Evolutionary conservation across 768 basidiomycete genomes (phyloP).

Genomic region (Mycena galopus): DNA sequence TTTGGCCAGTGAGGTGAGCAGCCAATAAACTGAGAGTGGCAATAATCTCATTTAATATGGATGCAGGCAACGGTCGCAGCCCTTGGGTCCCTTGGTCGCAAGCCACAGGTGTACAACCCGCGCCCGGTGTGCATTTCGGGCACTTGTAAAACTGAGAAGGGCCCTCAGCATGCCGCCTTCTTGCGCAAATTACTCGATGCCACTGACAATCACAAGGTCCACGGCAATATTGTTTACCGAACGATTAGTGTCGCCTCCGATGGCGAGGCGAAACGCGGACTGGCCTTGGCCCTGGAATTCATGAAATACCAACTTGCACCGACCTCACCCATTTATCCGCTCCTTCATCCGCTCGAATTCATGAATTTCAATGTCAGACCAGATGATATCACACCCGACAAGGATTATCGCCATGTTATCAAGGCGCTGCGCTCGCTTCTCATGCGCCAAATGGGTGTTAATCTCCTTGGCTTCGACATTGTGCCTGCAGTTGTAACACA

Average conservation of each 20-base stretch:
- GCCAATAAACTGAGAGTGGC: too few species aligned
- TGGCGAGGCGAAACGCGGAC: too few species aligned
- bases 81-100: conserved; percentile 26
- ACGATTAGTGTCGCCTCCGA: too few species aligned
- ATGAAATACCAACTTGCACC: conserved; percentile 20
- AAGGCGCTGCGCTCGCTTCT: conserved; percentile 43
- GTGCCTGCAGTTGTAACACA: too few species aligned
- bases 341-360: conserved; percentile 32
- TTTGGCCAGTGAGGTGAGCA: too few species aligned
- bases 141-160: conserved; percentile 38
- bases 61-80: conserved; percentile 12
- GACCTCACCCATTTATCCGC: conserved; percentile 37
- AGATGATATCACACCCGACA: too few species aligned
- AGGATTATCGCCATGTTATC: conserved; percentile 50
- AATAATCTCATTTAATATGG: too few species aligned
- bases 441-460: conserved; percentile 40
- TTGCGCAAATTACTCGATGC: conserved; percentile 21
- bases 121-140: conserved; percentile 36
- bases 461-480: conserved; percentile 35
- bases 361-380: conserved; percentile 44
- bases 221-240: too few species aligned
- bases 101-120: conserved; percentile 20
- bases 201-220: too few species aligned
- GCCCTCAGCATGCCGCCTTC: conserved; percentile 25
- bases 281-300: conserved; percentile 28